Conservation (phyloP, 805 yeast species). For the Metschnikowia aberdeeniae region DNA sequence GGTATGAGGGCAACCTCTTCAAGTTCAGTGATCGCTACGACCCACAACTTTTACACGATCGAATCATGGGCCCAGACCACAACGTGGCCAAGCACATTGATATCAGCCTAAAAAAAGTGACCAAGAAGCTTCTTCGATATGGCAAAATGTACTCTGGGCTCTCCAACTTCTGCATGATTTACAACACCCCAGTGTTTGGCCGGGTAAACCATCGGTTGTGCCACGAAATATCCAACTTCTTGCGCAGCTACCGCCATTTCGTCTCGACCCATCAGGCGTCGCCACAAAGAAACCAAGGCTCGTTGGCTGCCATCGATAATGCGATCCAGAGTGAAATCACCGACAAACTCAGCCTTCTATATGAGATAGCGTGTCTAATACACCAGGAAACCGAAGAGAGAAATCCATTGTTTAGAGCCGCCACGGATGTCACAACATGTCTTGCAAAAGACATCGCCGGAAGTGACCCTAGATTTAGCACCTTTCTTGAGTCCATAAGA, state of each 20-base stretch:
- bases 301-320: conserved; percentile 54
- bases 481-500: conserved; percentile 35
- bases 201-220: conserved; percentile 72
- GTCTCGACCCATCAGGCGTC: conserved; percentile 49
- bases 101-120: conserved; percentile 64
- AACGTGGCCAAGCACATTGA: conserved; percentile 69
- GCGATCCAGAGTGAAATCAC: conserved; percentile 24
- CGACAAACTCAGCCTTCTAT: conserved; percentile 47
- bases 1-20: conserved; percentile 75
- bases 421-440: conserved; percentile 14
- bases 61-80: conserved; percentile 69
- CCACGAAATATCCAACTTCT: conserved; percentile 41
- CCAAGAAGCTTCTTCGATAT: conserved; percentile 52
- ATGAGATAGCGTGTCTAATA: conserved; percentile 53
- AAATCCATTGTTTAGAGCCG: conserved; percentile 16
- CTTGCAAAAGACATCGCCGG: conserved; percentile 8
- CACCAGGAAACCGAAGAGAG: conserved; percentile 43
- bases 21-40: conserved; percentile 62
- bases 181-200: conserved; percentile 57
- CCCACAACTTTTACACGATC: conserved; percentile 35
- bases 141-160: conserved; percentile 66
- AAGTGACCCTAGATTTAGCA: conserved; percentile 24
- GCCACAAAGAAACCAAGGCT: conserved; percentile 48
- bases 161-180: conserved; percentile 54
- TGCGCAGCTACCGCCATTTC: conserved; percentile 24